phyloP scores from a whole-genome alignment of 1,284 basidiomycete genomes.

The Boletus subluridellus region DNA sequence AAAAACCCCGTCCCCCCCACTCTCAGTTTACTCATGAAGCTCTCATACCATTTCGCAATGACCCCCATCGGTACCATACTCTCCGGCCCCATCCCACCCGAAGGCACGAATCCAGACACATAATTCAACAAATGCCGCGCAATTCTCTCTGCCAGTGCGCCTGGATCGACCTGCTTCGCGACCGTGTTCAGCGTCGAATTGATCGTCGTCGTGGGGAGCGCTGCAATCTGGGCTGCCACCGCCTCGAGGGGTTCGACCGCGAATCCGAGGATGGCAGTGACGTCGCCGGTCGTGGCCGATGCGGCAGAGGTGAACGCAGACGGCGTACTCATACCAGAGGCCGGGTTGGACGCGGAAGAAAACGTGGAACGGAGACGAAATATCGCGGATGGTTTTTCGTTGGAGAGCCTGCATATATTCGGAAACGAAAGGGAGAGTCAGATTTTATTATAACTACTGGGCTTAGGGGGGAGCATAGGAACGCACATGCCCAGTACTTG shows the following conservation, averaged over 20 bases:
- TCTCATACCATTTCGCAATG: constrained; percentile 82
- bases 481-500: constrained; percentile 48
- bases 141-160: constrained; percentile 58
- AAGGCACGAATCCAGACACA: constrained; percentile 69
- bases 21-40: constrained; percentile 68
- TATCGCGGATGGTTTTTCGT: constrained; percentile 88
- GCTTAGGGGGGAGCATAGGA: neutral
- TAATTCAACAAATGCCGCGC: constrained; percentile 83
- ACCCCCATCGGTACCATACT: constrained; percentile 71
- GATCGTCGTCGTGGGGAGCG: constrained; percentile 42
- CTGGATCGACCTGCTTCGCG: constrained; percentile 34
- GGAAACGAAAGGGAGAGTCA: neutral
- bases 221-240: constrained; percentile 53
- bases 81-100: constrained; percentile 54
- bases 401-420: constrained; percentile 64
- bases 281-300: constrained; percentile 39
- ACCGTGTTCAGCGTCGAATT: constrained; percentile 28
- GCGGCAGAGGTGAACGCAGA: constrained; percentile 50
- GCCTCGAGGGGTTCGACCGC: constrained; percentile 63
- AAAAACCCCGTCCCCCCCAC: constrained; percentile 72
- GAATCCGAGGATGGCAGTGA: constrained; percentile 69
- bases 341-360: constrained; percentile 45
- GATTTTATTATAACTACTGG: neutral
- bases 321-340: constrained; percentile 47
- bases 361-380: constrained; percentile 78